Conservation (phyloP, 805 yeast species). For the Yueomyces sinensis region DNA sequence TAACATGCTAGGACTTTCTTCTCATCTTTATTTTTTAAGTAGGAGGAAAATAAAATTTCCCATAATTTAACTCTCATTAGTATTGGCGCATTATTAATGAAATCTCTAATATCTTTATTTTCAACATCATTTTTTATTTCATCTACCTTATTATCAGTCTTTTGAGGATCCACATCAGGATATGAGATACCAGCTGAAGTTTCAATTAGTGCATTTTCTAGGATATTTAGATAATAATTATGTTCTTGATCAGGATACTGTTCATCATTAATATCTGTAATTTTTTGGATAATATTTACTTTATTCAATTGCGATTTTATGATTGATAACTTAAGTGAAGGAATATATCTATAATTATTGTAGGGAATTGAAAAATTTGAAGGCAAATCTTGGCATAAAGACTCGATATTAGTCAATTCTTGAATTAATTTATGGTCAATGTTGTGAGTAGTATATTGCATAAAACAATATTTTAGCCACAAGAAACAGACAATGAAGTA, state of each 20-base stretch:
- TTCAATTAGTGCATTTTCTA: constrained; percentile 32
- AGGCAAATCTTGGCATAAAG: constrained; percentile 4
- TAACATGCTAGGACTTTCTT: constrained; percentile 35
- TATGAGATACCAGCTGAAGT: neutral
- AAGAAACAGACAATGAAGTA: constrained; percentile 24
- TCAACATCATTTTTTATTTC: constrained; percentile 5
- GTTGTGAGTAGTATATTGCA: constrained; percentile 29
- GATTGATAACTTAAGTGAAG: constrained; percentile 35
- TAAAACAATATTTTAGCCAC: constrained; percentile 37
- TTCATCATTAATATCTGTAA: constrained; percentile 28
- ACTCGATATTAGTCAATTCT: constrained; percentile 14
- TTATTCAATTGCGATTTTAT: constrained; percentile 56
- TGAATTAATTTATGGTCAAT: constrained; percentile 22
- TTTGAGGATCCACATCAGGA: neutral
- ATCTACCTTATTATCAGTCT: neutral
- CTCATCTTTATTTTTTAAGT: constrained; percentile 22
- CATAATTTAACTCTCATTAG: constrained; percentile 62
- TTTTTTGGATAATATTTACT: constrained; percentile 40
- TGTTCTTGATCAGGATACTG: constrained; percentile 8
- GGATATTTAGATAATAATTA: constrained; percentile 20
- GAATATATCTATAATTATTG: constrained; percentile 49
- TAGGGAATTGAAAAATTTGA: constrained; percentile 25
- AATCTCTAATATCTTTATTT: constrained; percentile 41
- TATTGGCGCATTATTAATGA: constrained; percentile 50
- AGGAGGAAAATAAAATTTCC: constrained; percentile 53